Evolutionary conservation across 2,329 filamentous ascomycete genomes (phyloP).

Genomic region (Fonsecaea multimorphosa): DNA sequence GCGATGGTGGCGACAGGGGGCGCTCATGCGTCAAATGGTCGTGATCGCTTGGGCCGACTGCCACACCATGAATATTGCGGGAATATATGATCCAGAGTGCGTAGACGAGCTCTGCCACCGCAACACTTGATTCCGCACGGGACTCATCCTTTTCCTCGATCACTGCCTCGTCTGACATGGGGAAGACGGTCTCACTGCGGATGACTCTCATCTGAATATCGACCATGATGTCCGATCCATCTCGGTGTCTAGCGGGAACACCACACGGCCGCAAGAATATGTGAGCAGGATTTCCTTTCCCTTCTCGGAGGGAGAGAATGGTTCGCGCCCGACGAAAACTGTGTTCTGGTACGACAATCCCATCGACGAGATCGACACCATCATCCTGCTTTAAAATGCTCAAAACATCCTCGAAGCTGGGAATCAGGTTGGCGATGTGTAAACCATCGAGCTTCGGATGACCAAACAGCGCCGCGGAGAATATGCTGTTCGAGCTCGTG

Average conservation of each 20-base stretch:
- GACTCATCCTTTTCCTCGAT: conserved; percentile 67
- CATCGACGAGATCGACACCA: conserved; percentile 79
- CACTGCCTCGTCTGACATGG: conserved; percentile 65
- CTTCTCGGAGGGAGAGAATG: conserved; percentile 81
- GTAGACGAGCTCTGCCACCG: conserved; percentile 82
- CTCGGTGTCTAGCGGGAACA: conserved; percentile 82
- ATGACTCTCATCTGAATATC: conserved; percentile 97
- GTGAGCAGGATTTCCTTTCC: conserved; percentile 75
- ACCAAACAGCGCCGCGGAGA: conserved; percentile 90
- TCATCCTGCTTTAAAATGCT: conserved; percentile 85
- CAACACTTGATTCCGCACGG: conserved; percentile 52
- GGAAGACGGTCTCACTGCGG: conserved; percentile 76
- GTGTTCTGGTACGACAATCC: conserved; percentile 96
- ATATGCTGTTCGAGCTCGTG: conserved; percentile 92
- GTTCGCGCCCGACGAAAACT: conserved; percentile 90
- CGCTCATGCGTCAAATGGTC: conserved; percentile 62
- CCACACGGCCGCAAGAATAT: conserved; percentile 85
- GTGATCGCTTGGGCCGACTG: conserved; percentile 63
- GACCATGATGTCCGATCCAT: conserved; percentile 89
- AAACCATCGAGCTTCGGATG: conserved; percentile 82
- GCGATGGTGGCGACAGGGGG: conserved; percentile 73
- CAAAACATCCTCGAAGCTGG: conserved; percentile 84
- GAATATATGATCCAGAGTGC: conserved; percentile 98
- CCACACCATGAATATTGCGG: conserved; percentile 81
- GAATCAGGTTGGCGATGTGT: conserved; percentile 79